Base-by-base conservation (phyloP, 495 filamentous ascomycete genomes). In the Penicillium samsonianum region DNA sequence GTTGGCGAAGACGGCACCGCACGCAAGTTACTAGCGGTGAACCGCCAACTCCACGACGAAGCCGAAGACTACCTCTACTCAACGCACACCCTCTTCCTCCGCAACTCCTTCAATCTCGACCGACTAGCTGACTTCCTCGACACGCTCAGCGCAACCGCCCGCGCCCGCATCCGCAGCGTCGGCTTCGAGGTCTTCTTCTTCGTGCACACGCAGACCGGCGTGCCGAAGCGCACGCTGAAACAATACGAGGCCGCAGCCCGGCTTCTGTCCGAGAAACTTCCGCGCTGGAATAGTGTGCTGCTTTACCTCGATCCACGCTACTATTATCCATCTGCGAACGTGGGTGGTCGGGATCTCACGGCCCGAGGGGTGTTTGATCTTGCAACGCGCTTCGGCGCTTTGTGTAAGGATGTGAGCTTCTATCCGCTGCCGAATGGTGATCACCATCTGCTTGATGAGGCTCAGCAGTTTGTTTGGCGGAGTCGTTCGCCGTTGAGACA, bases 171-270 rank as follows among this genome's bases (percentile, higher is more conserved):
- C 56, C 73, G 68, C 38, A 72, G 68, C 59, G 70, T 77, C 26
- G 74, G 74, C 19, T 77, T 77, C 42, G 74, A 77, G 61, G 45
- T 77, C 16, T 72, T 67, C 56, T 69, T 77, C 59, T 77, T 77
- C 59, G 73, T 77, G 14, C 73, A 77, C 41, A 60, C 59, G 17
- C 62, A 76, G 54, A 59, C 59, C 2, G 70, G 66, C 9, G 67
- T 72, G 23, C 70, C 73, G n/a, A 77, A 77, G 48, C 70, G 73
- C 1, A 63, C 67, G 1, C 49, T 73, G 26, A 65, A 54, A 30
- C 63, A 74, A 58, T 77, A 77, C 50, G 67, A 71, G 42, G 50
- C 43, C 1, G 74, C 71, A 1, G 63, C 62, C 1, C 62, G 51
- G 7, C 46, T 70, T 4, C 51, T 75, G 5, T 25, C 44, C 0